A percentile compares a stretch with the other conserved stretches of the same genome.
These are phyloP conservation scores for Hypomontagnella monticulosa DNA, from an alignment of 495 filamentous ascomycete genomes.

Conservation along the genomic window DNA sequence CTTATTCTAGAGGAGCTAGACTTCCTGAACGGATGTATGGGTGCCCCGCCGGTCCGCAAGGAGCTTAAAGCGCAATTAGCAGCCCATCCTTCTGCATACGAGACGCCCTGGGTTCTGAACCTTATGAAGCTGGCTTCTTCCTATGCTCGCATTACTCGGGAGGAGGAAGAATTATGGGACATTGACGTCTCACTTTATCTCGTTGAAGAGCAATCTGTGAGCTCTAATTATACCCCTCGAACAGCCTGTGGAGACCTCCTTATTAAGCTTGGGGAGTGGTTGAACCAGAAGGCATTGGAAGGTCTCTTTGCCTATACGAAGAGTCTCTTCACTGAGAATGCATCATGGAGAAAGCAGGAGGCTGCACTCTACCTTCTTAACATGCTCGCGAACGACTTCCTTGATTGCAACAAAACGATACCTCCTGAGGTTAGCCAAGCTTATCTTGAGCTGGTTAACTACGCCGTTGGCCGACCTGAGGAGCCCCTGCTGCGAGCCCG, in stretches of 20 bases:
- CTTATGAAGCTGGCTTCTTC: slow-evolving; percentile 82
- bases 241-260: slow-evolving; percentile 90
- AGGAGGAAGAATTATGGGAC: slow-evolving; percentile 95
- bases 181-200: slow-evolving; percentile 95
- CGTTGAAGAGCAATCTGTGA: slow-evolving; percentile 92
- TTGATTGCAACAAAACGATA: slow-evolving; percentile 74
- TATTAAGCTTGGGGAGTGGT: slow-evolving; percentile 93
- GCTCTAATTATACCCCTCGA: slow-evolving; percentile 94
- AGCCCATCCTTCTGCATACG: slow-evolving; percentile 62
- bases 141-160: slow-evolving; percentile 90
- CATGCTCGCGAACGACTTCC: slow-evolving; percentile 79
- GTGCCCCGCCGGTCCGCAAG: slow-evolving; percentile 83
- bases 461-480: slow-evolving; percentile 72
- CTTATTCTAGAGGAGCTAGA: slow-evolving; percentile 92
- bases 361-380: slow-evolving; percentile 85
- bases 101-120: slow-evolving; percentile 79
- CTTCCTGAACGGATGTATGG: slow-evolving; percentile 86
- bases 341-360: slow-evolving; percentile 75
- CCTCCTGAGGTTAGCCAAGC: slow-evolving; percentile 70
- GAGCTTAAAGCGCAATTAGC: slow-evolving; percentile 79
- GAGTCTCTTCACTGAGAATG: slow-evolving; percentile 66
- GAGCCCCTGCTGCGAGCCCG: slow-evolving; percentile 78
- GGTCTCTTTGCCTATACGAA: slow-evolving; percentile 78
- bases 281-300: slow-evolving; percentile 73
- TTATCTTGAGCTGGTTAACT: slow-evolving; percentile 80